These are phyloP conservation scores for Alternaria postmessia DNA, from an alignment of 2,329 filamentous ascomycete genomes.

Conservation along the genomic window DNA sequence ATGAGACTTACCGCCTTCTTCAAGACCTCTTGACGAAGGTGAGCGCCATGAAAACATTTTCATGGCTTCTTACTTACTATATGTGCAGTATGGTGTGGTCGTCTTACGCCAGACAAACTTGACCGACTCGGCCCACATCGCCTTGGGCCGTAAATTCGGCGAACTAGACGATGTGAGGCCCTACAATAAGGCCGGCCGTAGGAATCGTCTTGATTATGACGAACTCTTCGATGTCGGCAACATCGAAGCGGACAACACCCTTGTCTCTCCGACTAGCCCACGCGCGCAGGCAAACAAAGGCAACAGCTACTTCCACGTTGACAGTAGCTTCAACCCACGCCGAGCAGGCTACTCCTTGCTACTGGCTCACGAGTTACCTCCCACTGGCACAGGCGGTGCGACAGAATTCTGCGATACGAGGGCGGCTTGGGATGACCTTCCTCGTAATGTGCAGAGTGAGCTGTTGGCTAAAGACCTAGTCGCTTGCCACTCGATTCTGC, in stretches of 20 bases:
- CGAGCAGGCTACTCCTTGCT: conserved; percentile 36
- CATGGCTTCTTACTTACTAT: not conserved
- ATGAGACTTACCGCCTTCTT: not conserved
- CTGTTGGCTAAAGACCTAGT: not conserved
- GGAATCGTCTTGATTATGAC: conserved; percentile 57
- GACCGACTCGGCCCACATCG: conserved; percentile 61
- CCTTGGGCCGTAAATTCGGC: conserved; percentile 61
- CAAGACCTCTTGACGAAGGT: not conserved
- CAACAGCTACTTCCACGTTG: conserved; percentile 41
- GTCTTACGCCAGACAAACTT: conserved; percentile 63
- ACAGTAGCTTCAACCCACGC: conserved; percentile 41
- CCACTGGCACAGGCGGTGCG: not conserved
- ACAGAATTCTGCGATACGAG: not conserved
- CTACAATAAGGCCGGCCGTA: conserved; percentile 58
- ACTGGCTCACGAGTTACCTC: conserved; percentile 20
- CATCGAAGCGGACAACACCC: conserved; percentile 57
- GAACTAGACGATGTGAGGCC: conserved; percentile 52
- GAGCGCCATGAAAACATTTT: not conserved
- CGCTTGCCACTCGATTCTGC: not conserved
- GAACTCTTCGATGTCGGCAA: conserved; percentile 68
- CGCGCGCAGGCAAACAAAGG: conserved; percentile 28
- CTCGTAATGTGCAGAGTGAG: not conserved
- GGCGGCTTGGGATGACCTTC: not conserved
- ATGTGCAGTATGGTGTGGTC: conserved; percentile 58
- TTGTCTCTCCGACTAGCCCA: conserved; percentile 40